Evolutionary conservation across 1,139 yeast species (phyloP), one percentile per base, ranked within the genome.

Genomic region (Candida tetrigidarum): DNA sequence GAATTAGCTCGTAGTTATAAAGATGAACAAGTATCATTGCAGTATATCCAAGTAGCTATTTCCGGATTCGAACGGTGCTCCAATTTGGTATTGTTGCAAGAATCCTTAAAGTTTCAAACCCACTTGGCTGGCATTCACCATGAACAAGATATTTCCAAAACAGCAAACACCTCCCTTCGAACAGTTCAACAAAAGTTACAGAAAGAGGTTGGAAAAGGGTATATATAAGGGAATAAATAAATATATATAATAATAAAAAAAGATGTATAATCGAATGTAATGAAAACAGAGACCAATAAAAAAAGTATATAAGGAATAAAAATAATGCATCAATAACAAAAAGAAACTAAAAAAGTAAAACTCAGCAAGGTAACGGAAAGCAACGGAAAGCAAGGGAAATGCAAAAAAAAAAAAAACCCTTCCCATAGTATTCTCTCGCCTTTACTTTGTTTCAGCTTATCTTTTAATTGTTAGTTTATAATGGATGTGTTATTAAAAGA

Each of bases 21-120:
- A 9, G 50, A 53, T 2, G 54, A 51, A 12, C 58, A 54, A 33
- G 56, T 54, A 37, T 61, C 71, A 7, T 50, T 77, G 4, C 64
- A 68, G 34, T 69, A 59, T 46, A 58, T 78, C 43, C 73, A 74
- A 43, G 50, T 62, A 4, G 60, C 82, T 12, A 69, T 80, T n/a
- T 58, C 64, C 4, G 80, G 81, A 0, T 78, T 69, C 55, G 72
- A 69, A 39, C 60, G 56, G 37, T 56, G 69, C 37, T 59, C 51
- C 16, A 58, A 68, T 48, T 53, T 67, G 26, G 60, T 49, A 54
- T 65, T 57, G 66, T 65, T 61, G 9, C 47, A 55, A 19, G 51
- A 56, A 42, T 66, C 74, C 41, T 69, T 69, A 44, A 54, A 59
- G 38, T 55, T 71, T 18, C 74, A 71, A 48, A 34, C 58, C n/a